A percentile compares a stretch with the other conserved stretches of the same genome.
These are phyloP conservation scores for Clitoria ternatea DNA, from an alignment of 306 rosid species.

Conservation along the genomic window DNA sequence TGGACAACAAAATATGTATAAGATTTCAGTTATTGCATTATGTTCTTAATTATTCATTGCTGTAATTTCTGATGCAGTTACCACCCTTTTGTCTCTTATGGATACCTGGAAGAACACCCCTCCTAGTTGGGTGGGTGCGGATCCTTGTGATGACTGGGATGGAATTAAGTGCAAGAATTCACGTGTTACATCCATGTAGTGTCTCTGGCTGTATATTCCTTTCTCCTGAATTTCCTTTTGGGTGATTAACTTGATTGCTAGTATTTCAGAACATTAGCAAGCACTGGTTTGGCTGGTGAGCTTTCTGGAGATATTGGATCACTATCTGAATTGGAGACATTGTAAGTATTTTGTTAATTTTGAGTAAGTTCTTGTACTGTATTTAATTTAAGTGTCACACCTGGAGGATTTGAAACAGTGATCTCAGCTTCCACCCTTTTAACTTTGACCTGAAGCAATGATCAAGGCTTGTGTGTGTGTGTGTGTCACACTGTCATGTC, in stretches of 20 bases:
- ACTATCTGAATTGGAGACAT: constrained; percentile 35
- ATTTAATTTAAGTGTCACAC: background rate
- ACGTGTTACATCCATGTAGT: constrained; percentile 45
- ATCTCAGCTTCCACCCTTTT: background rate
- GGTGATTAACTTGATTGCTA: background rate
- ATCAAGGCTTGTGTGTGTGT: too few species aligned
- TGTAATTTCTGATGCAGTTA: constrained; percentile 25
- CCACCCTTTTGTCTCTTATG: constrained; percentile 31
- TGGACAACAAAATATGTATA: background rate
- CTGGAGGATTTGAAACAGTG: background rate
- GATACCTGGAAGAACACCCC: constrained; percentile 30
- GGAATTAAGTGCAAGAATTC: constrained; percentile 43
- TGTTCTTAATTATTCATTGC: constrained; percentile 3
- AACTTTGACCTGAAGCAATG: background rate
- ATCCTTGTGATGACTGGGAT: constrained; percentile 51
- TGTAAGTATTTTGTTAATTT: constrained; percentile 35
- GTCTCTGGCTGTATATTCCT: constrained; percentile 4
- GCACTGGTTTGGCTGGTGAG: constrained; percentile 33
- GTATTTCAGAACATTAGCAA: constrained; percentile 36
- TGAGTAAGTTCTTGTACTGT: background rate
- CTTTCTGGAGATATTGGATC: constrained; percentile 44
- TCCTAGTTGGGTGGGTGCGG: constrained; percentile 33
- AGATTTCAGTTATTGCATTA: background rate
- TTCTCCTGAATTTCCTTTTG: background rate
- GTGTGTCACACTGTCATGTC: too few species aligned